Base-by-base conservation (phyloP, 768 basidiomycete genomes). In the Mycena crocata region DNA sequence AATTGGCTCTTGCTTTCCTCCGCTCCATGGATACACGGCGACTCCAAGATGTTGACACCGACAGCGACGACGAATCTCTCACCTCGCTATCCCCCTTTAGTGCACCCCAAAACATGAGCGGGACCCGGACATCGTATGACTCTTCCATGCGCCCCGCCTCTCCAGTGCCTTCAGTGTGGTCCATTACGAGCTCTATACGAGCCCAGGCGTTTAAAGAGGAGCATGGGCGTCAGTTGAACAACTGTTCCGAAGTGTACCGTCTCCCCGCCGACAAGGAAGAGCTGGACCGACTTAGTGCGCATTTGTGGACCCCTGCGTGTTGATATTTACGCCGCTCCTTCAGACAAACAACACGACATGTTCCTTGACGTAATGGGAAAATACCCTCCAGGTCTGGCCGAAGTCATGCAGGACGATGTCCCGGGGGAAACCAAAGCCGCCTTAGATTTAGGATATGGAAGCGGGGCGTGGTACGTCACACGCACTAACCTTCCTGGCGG, bases 191-290 rank as follows among this genome's bases (percentile, higher is more conserved):
- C 71, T 90, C 90, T 0, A 70, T 92, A 49, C 86, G 85, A 26
- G 86, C 83, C 19, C 82, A 85, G 37, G 84, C 87, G 2, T 89
- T 88, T 77, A 85, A 83, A 59, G 83, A 88, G 31, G 91, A 93
- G 72, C 89, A 87, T 62, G 93, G 92, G 0, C 83, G 93, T 42
- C 85, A 82, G 34, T 75, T 94, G 46, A 93, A 93, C 78, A 93
- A 88, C 67, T 90, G 90, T 69, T 93, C 93, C 2, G 91, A 93
- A 48, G 84, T 94, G 2, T 94, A 94, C 73, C 85, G 85, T 45
- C 81, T 94, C 30, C 91, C 93, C 15, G 93, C 92, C 30, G 93
- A 94, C 68, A 89, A 90, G 9, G 91, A 93, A 71, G 93, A 94
- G 68, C 78, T 92, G 28, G 84, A 87, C 34, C 85, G 92, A 62